phyloP scores from a whole-genome alignment of 306 rosid genomes.

The Vigna nakashimae region DNA sequence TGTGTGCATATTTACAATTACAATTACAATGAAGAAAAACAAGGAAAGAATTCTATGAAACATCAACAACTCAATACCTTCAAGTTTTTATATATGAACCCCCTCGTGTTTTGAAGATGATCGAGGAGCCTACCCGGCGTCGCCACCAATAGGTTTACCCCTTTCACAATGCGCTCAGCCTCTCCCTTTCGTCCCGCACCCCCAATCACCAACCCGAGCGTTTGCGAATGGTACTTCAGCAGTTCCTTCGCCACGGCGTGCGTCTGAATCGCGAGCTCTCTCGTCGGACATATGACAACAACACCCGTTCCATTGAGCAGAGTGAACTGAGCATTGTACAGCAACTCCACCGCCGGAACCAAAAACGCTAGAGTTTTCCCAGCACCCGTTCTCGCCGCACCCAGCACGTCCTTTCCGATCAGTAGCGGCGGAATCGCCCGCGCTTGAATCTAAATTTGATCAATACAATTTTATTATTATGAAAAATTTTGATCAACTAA shows the following conservation, averaged over 20 bases:
- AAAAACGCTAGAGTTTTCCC: conserved; percentile 96
- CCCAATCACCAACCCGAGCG: conserved; percentile 86
- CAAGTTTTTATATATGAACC: conserved; percentile 75
- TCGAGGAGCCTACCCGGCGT: conserved; percentile 98
- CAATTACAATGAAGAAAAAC: neutral
- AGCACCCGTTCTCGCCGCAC: conserved; percentile 98
- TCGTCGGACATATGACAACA: conserved; percentile 86
- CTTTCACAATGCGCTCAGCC: conserved; percentile 86
- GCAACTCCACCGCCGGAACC: conserved; percentile 87
- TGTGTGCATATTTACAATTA: neutral
- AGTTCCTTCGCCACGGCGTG: conserved; percentile 93
- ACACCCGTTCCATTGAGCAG: conserved; percentile 88
- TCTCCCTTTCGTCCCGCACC: conserved; percentile 87
- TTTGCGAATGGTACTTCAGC: conserved; percentile 90
- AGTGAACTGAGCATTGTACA: conserved; percentile 59
- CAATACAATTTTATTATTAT: neutral
- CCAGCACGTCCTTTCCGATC: conserved; percentile 83
- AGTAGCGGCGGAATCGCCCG: conserved; percentile 73
- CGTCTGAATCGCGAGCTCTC: conserved; percentile 97
- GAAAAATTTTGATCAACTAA: neutral
- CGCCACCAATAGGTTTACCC: conserved; percentile 86
- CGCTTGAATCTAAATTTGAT: conserved; percentile 78
- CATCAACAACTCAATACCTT: conserved; percentile 52
- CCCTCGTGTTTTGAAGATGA: conserved; percentile 89
- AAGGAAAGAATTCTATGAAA: neutral